Base-by-base conservation (phyloP, 768 basidiomycete genomes). In the Thelephora aurantiotincta region DNA sequence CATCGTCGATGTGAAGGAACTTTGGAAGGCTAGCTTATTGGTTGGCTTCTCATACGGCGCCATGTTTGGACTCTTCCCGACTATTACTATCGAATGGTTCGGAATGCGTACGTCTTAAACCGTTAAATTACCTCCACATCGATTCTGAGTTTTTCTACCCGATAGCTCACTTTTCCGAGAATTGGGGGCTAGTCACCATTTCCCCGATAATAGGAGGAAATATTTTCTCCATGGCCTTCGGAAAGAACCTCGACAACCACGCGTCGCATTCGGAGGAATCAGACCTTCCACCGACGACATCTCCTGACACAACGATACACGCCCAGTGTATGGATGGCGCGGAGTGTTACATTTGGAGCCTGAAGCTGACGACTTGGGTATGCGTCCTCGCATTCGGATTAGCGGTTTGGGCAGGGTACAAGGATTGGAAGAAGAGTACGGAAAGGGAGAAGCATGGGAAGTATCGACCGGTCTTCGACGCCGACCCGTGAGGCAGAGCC, bases 51-150 rank as follows among this genome's bases (percentile, higher is more conserved):
- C 80, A 0, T 83, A 91, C 54, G 89, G 89, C 3, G 71, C 75
- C 44, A 58, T 78, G 47, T 90, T 87, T 58, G 83, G 82, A 2
- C 65, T 84, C 37, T 71, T 75, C 56, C 85, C 87, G 0, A 78
- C 81, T n/a, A 69, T 93, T 26, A 70, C 76, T 45, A 71, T 92
- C 20, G 91, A 93, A 54, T 91, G 86, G 87, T 93, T 92, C 54
- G 90, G 90, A 6, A 68, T 93, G 56, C 68, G 86, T 86, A 83
- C 77, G 2, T 11, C 26, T 14, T 43, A 22, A 20, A 18, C 38
- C 13, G 5, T 38, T 30, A 33, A 42, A 22, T 26, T 30, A 19
- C 33, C 11, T 22, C 46, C 13, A 13, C 3, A 41, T 41, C 22
- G 12, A 41, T 41, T 14, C 38, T 13, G n/a, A 14, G 37, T 37